Conservation (phyloP, 2,329 filamentous ascomycete species). For the Colletotrichum sp. region DNA sequence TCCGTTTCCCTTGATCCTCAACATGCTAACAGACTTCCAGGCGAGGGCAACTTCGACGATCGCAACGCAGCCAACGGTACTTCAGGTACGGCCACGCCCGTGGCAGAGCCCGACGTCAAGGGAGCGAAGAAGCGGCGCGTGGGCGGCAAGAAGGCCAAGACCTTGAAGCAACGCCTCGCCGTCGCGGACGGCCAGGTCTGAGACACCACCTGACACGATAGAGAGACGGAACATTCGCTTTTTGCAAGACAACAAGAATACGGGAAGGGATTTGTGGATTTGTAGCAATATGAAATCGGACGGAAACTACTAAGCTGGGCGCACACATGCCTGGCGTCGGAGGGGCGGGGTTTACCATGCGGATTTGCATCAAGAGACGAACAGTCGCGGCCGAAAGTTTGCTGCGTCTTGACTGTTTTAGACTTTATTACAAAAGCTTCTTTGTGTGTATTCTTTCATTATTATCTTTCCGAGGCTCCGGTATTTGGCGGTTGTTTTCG, state of each 20-base stretch:
- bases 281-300: constrained; percentile 17
- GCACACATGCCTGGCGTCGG: constrained; percentile 9
- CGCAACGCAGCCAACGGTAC: constrained; percentile 23
- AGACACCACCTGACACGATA: background rate
- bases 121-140: constrained; percentile 57
- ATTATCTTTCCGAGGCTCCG: background rate
- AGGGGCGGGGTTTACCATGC: background rate
- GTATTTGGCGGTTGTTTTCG: background rate
- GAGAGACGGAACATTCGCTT: background rate
- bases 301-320: background rate
- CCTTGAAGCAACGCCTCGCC: constrained; percentile 70
- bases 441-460: background rate
- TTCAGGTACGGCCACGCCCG: constrained; percentile 85
- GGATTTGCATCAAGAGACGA: constrained; percentile 17
- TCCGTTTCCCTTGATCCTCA: too few species aligned
- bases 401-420: constrained; percentile 1
- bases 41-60: constrained; percentile 96
- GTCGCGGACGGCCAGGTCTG: constrained; percentile 66
- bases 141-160: constrained; percentile 68
- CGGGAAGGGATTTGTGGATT: background rate
- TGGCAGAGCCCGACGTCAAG: constrained; percentile 55
- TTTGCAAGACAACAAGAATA: background rate
- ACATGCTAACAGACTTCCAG: constrained; percentile 54
- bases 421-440: constrained; percentile 14
- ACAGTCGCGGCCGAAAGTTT: background rate